Evolutionary conservation across 2,329 filamentous ascomycete genomes (phyloP).

Genomic region (Pseudogymnoascus sp.): DNA sequence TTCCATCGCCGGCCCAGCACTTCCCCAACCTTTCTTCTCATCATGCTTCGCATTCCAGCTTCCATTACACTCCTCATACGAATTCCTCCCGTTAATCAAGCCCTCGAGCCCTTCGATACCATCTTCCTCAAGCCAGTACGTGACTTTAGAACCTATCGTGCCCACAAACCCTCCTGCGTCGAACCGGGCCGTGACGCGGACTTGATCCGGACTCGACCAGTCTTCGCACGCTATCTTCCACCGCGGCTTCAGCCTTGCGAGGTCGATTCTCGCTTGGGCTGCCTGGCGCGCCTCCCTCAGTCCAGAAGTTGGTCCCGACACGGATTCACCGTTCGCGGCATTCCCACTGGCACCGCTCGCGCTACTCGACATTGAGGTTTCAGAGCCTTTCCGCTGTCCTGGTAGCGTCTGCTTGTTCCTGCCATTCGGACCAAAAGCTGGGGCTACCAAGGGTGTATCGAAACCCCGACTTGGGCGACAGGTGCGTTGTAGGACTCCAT

Average conservation of each 20-base stretch:
- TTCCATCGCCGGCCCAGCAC: slow-evolving; percentile 10
- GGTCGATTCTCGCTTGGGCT: slow-evolving; percentile 58
- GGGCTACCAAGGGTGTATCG: slow-evolving; percentile 12
- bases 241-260: slow-evolving; percentile 43
- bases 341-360: slow-evolving; percentile 13
- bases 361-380: neutral
- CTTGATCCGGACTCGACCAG: slow-evolving; percentile 38
- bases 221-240: slow-evolving; percentile 52
- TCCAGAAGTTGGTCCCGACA: slow-evolving; percentile 36
- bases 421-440: neutral
- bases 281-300: slow-evolving; percentile 43
- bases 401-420: slow-evolving; percentile 13
- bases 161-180: slow-evolving; percentile 56
- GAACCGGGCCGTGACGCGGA: slow-evolving; percentile 42
- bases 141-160: slow-evolving; percentile 47
- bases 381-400: slow-evolving; percentile 20
- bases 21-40: slow-evolving; percentile 16
- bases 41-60: slow-evolving; percentile 19
- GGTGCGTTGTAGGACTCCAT: slow-evolving; percentile 60
- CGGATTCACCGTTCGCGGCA: neutral
- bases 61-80: slow-evolving; percentile 22
- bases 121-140: slow-evolving; percentile 53
- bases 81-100: slow-evolving; percentile 35
- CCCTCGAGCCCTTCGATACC: slow-evolving; percentile 47
- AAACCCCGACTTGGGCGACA: slow-evolving; percentile 40